Conservation (phyloP, 768 basidiomycete species). For the Pleurotus tuber-regium region DNA sequence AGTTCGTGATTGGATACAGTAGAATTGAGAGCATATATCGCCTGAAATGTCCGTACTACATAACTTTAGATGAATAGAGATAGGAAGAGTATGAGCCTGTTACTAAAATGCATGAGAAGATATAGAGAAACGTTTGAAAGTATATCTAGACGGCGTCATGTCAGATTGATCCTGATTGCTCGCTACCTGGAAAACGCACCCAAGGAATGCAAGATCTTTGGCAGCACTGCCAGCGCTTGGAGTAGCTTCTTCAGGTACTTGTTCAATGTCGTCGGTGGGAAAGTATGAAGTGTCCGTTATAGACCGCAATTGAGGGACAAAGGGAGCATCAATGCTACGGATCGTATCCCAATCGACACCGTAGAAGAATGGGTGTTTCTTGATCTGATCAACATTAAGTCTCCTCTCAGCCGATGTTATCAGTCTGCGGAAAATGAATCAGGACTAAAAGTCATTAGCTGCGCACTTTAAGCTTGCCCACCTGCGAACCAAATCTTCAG, state of each 20-base stretch:
- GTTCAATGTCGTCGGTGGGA: slow-evolving; percentile 91
- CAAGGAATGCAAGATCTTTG: slow-evolving; percentile 67
- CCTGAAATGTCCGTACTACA: too few relatives aligned
- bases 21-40: too few relatives aligned
- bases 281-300: slow-evolving; percentile 99
- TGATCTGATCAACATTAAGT: slow-evolving; percentile 82
- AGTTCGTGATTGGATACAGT: too few relatives aligned
- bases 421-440: too few relatives aligned
- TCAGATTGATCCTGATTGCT: too few relatives aligned
- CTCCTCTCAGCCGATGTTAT: slow-evolving; percentile 83
- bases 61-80: background rate
- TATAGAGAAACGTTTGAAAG: slow-evolving; percentile 74
- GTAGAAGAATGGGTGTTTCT: slow-evolving; percentile 89
- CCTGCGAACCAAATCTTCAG: slow-evolving; percentile 86
- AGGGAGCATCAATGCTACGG: slow-evolving; percentile 89
- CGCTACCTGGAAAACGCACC: slow-evolving; percentile 36
- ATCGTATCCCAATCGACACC: slow-evolving; percentile 94
- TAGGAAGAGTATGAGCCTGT: too few relatives aligned
- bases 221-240: slow-evolving; percentile 37
- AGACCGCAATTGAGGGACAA: slow-evolving; percentile 91
- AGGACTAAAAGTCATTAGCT: too few relatives aligned
- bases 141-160: slow-evolving; percentile 63
- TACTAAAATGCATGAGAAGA: slow-evolving; percentile 53
- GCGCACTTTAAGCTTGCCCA: too few relatives aligned
- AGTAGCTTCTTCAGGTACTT: slow-evolving; percentile 51